Percentiles rank a stretch among this genome's conserved stretches.
phyloP scores from a whole-genome alignment of 2,329 filamentous ascomycete species.

The Ophiostoma tasmaniense region DNA sequence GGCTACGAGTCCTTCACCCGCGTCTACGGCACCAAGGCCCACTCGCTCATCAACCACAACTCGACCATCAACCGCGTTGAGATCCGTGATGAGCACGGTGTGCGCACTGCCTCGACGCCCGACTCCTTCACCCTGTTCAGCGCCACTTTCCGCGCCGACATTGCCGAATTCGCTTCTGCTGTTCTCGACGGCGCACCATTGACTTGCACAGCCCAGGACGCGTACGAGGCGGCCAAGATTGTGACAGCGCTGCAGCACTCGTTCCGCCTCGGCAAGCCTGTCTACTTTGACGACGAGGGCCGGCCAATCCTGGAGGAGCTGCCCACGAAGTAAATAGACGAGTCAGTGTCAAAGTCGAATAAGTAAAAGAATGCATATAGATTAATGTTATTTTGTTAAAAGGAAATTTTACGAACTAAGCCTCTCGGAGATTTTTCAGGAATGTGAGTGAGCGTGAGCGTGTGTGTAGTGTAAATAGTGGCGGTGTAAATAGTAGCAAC shows the following conservation, averaged over 20 bases:
- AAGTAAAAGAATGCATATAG: background rate
- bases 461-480: background rate
- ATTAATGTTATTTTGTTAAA: background rate
- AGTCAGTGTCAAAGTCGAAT: background rate
- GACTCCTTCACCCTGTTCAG: constrained; percentile 14
- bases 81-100: constrained; percentile 14
- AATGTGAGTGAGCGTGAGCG: background rate
- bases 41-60: constrained; percentile 14
- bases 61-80: constrained; percentile 16
- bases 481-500: no score
- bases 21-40: constrained; percentile 29
- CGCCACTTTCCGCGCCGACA: constrained; percentile 11
- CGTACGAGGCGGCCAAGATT: constrained; percentile 17
- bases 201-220: constrained; percentile 14
- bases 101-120: constrained; percentile 15
- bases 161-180: constrained; percentile 14
- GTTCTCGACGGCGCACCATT: constrained; percentile 13
- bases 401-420: no score
- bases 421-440: no score
- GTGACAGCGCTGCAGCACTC: constrained; percentile 20
- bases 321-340: background rate
- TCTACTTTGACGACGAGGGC: constrained; percentile 25
- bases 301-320: constrained; percentile 13
- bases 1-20: constrained; percentile 30
- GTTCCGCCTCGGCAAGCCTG: constrained; percentile 22